Evolutionary conservation across 306 rosid species (phyloP).

Genomic region (Clitoria ternatea): DNA sequence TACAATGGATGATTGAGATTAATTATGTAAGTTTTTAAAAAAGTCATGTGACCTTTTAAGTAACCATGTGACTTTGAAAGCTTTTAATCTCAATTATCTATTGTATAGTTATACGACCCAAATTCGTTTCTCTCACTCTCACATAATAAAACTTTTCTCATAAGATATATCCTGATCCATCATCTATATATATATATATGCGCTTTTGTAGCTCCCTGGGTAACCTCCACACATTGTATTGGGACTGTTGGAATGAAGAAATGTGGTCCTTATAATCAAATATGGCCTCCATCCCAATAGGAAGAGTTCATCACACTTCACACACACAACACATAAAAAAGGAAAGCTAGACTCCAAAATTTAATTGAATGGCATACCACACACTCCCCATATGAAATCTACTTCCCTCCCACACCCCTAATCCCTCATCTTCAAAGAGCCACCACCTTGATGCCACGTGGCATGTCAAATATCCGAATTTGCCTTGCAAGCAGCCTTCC

Average conservation of each 20-base stretch:
- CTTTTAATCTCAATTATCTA: no score
- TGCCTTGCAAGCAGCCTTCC: conserved; percentile 24
- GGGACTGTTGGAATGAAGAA: conserved; percentile 6
- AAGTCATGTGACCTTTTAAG: no score
- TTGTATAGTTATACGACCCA: no score
- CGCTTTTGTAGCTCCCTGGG: conserved; percentile 15
- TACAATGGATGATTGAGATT: no score
- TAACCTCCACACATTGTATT: conserved; percentile 11
- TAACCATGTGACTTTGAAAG: no score
- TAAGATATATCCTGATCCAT: no score
- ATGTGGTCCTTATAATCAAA: conserved; percentile 40
- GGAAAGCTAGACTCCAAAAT: conserved; percentile 32
- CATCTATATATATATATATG: no score
- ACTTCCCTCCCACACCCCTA: conserved; percentile 71
- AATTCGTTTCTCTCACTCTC: no score
- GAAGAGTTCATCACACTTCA: background rate
- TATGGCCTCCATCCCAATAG: background rate
- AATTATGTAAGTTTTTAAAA: no score
- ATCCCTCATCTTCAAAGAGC: conserved; percentile 74
- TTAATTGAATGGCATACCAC: conserved; percentile 40
- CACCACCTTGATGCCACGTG: conserved; percentile 68
- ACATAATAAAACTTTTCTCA: no score
- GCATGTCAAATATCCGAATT: conserved; percentile 58
- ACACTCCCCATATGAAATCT: conserved; percentile 35
- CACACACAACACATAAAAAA: background rate